Evolutionary conservation across 345 rosid species (phyloP).

Genomic region (Gynandropsis gynandra): DNA sequence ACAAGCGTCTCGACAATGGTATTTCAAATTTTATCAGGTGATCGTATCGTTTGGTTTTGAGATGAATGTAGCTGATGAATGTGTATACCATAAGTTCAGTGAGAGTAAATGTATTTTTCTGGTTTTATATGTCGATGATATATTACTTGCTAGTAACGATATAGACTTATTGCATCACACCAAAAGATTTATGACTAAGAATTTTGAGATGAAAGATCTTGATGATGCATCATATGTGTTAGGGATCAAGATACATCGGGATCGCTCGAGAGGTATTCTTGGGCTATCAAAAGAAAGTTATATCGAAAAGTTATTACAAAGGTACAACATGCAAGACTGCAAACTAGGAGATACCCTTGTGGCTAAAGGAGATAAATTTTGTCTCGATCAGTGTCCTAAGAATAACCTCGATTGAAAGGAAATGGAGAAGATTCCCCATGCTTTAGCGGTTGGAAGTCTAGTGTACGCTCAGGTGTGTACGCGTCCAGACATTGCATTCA

Average conservation of each 20-base stretch:
- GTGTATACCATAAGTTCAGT: slow-evolving; percentile 1
- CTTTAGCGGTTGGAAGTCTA: neutral
- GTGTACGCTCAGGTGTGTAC: neutral
- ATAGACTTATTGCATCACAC: neutral
- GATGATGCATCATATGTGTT: neutral
- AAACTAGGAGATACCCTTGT: neutral
- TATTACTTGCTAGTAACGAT: neutral
- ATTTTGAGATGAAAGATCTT: slow-evolving; percentile 2
- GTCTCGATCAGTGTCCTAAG: neutral
- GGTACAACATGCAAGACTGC: neutral
- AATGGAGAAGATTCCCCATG: neutral
- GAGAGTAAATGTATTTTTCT: slow-evolving; percentile 3
- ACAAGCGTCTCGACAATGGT: slow-evolving; percentile 12
- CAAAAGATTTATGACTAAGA: neutral
- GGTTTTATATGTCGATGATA: slow-evolving; percentile 3
- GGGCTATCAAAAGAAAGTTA: neutral
- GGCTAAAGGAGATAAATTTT: slow-evolving; percentile 9
- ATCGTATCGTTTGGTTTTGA: neutral
- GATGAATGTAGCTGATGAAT: neutral
- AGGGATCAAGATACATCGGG: neutral
- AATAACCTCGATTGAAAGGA: neutral
- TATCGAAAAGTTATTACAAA: slow-evolving; percentile 1
- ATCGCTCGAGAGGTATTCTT: neutral
- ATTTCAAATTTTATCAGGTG: slow-evolving; percentile 5
- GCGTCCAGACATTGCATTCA: neutral